Evolutionary conservation across 129 eudicot species (phyloP).

Genomic region (Silybum marianum): DNA sequence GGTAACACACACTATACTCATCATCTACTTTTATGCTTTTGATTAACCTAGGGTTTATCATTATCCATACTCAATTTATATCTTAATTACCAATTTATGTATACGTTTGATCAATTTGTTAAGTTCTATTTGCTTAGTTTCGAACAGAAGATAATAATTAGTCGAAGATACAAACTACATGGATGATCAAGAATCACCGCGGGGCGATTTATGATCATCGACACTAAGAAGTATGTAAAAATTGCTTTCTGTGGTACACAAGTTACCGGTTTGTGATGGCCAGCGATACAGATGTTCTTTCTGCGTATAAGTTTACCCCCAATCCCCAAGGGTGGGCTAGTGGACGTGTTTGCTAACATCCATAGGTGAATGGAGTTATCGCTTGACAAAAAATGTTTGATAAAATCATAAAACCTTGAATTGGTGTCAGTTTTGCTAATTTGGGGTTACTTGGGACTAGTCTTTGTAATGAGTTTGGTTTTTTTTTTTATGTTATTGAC

Average conservation of each 20-base stretch:
- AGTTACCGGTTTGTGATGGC: neutral
- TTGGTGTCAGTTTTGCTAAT: neutral
- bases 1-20: conserved; percentile 16
- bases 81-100: neutral
- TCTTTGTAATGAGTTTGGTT: neutral
- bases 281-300: neutral
- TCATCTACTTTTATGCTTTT: conserved; percentile 17
- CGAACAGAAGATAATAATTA: conserved; percentile 8
- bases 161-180: conserved; percentile 2
- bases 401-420: neutral
- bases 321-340: neutral
- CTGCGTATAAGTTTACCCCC: neutral
- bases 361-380: neutral
- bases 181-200: neutral
- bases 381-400: conserved; percentile 6
- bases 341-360: neutral
- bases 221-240: neutral
- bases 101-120: neutral
- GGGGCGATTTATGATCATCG: neutral
- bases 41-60: conserved; percentile 19
- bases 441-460: neutral
- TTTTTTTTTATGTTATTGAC: neutral
- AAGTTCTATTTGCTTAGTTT: neutral
- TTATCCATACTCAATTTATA: neutral
- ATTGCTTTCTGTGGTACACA: neutral